Conservation (phyloP, 805 yeast genomes). For the Candida schatavii region DNA sequence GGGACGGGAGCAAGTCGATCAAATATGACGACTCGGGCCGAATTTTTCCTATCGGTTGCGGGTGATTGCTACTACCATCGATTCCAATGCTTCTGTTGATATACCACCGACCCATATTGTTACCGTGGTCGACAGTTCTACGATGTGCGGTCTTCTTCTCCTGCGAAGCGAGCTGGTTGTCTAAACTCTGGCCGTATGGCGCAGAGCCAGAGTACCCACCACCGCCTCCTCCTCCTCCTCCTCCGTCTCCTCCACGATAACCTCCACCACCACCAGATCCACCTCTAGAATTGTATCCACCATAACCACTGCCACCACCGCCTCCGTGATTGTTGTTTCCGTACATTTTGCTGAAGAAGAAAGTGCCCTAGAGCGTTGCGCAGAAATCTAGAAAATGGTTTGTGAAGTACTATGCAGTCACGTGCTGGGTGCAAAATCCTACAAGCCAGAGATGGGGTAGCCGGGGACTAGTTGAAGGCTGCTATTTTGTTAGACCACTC, state of each 20-base stretch:
- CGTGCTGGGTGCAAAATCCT: no score
- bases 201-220: constrained; percentile 1
- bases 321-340: neutral
- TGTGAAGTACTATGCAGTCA: no score
- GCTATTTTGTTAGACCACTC: no score
- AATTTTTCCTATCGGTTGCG: constrained; percentile 48
- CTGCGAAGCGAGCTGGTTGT: constrained; percentile 44
- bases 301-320: neutral
- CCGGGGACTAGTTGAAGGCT: no score
- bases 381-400: no score
- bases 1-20: constrained; percentile 63
- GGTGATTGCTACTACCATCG: no score
- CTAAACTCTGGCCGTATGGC: constrained; percentile 27
- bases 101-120: constrained; percentile 65
- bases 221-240: constrained; percentile 17
- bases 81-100: constrained; percentile 45
- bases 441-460: no score
- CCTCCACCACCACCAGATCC: constrained; percentile 1
- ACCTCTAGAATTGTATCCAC: constrained; percentile 1
- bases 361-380: no score
- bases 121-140: constrained; percentile 76
- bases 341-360: no score
- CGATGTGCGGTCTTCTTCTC: constrained; percentile 55
- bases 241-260: constrained; percentile 5
- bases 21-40: constrained; percentile 70